Base-by-base conservation (phyloP, 2,329 filamentous ascomycete species). In the Colletotrichum gigasporum region DNA sequence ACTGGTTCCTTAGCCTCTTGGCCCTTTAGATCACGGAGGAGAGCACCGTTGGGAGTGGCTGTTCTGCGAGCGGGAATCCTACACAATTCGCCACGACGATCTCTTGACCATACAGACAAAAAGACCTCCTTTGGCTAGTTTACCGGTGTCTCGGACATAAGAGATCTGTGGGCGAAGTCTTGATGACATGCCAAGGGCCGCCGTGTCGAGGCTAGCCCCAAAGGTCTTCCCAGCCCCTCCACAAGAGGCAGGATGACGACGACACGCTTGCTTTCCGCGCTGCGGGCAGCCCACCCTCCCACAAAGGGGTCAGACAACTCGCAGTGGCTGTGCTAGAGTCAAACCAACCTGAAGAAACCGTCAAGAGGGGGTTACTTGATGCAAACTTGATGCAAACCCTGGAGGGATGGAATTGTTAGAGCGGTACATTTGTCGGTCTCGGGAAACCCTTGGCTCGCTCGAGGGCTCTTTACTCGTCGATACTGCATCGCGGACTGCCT, bases 181-280 rank as follows among this genome's bases (percentile, higher is more conserved):
- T 37, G 41, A 62, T 65, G 56, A 34, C 48, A 55, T 65, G 62
- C 48, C 56, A 61, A 65, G 62, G n/a, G 26, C 16, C n/a, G 28
- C 28, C 48, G 14, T 42, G 52, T 57, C 22, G 30, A 48, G 24
- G 28, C 59, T 55, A 42, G 20, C 56, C 28, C 26, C n/a, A 9
- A 62, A n/a, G 28, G 24, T 34, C n/a, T n/a, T n/a, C n/a, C n/a
- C n/a, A n/a, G n/a, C 20, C 12, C 34, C 9, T 35, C 41, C 28
- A n/a, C 20, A 26, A 9, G 32, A 45, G 37, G 41, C 22, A 10
- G 18, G 57, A 65, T 65, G 62, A 65, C 57, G 62, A 62, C 53
- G 50, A 42, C 41, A 28, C 11, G 22, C 34, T 47, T 56, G 53
- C 53, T 56, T 56, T 47, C 22, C 30, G 28, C 35, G 42, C 41